Evolutionary conservation across 2,329 filamentous ascomycete species (phyloP), one percentile per base, ranked within the genome.

Genomic region (Cyphellophora europaea): DNA sequence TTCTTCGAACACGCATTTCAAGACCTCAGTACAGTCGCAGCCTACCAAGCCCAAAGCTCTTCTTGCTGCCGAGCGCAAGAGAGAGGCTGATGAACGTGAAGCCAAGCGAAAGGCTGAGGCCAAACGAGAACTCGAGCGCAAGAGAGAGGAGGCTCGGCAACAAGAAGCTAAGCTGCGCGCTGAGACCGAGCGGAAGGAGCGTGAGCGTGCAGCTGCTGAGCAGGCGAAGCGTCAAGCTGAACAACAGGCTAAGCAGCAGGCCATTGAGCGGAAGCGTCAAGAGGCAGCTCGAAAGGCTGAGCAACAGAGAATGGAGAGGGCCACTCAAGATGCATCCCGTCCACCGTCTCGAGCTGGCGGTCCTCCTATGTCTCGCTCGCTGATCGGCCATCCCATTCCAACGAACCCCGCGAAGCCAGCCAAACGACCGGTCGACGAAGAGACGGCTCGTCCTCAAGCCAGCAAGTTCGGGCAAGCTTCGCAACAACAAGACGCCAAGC

Each of bases 101-200:
- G 75, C 77, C 11, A 79, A 87, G 50, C 76, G 79, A 32, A 89
- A 85, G 52, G 78, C 79, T 6, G 83, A 93, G 13, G 78, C 81
- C 23, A 94, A 93, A 59, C 73, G 78, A 11, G 84, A 93, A 49
- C 64, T 82, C 19, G 86, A 93, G 53, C 77, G 82, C 31, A 86
- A 87, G 61, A 72, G 82, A 40, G 68, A 73, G 35, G 79, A 85
- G 44, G 63, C 65, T 11, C 77, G 81, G 43, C 69, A 67, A 27
- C 74, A 77, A 48, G 72, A 69, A 44, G 70, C 75, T 45, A 69
- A 73, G 43, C 74, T 79, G 37, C 69, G 72, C 15, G 74, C 75
- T 43, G 69, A 74, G 44, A 67, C 68, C 5, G 63, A 68, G 37
- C 53, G 56, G 30, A 56, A 55, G 21, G 60, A 65, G 40, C 56